Evolutionary conservation across 75 land plant genomes (phyloP), one percentile per base, ranked within the genome.

Genomic region (Picea sitchensis): DNA sequence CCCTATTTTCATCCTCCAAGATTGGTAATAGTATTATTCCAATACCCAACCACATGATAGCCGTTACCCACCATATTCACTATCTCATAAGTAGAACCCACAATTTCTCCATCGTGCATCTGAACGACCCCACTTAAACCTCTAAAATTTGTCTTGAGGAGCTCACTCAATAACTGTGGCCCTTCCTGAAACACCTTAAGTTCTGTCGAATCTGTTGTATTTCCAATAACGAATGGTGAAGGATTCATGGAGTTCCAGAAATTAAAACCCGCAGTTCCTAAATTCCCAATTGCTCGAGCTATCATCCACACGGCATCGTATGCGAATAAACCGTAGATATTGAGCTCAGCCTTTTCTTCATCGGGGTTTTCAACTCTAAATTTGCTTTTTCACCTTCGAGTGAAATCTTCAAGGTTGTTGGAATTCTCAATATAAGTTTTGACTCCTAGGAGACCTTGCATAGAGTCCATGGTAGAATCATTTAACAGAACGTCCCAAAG

Each of bases 361-460:
- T 2, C 38, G 3, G 81, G 78, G 59, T 76, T 61, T 4, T 76
- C 77, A 5, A 58, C 3, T 15, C 7, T 60, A 23, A 85, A 78
- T 17, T 72, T 73, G 61, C 58, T 63, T 57, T 72, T 86, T 88
- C 85, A 87, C 41, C 83, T 34, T 5, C 18, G 20, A 5, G 13
- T 32, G 68, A 91, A 91, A 7, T 75, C 31, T 3, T 81, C 65
- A 12, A 88, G 60, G 2, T 41, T 41, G 4, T 41, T 77, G 54
- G 92, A 77, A 2, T 62, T 47, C 0, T 92, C 88, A 36, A 89
- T 51, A 77, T 83, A 68, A 13, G 85, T 77, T 54, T 81, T 82
- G 13, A 85, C 82, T 13, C 86, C 94, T 3, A 91, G 36, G 0
- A 85, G 87, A 0, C 91, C 92, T 73, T 88, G 83, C 82, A 89